A percentile compares a stretch with the other conserved stretches of the same genome.
Conservation (phyloP, 441 rosid species). For the Viola pubescens region DNA sequence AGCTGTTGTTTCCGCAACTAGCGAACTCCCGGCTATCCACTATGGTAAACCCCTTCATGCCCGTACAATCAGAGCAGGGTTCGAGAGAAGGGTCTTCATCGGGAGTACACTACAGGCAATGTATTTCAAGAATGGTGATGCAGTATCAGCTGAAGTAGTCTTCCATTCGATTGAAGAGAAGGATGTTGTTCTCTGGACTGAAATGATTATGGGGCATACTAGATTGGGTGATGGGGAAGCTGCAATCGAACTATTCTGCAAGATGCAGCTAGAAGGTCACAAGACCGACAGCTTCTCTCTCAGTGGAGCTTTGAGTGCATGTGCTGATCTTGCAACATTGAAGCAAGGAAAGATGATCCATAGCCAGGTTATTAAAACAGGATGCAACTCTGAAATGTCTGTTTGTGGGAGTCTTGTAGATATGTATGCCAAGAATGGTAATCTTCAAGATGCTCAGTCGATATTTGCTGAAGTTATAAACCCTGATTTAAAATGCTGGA, state of each 20-base stretch:
- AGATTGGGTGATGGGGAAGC: constrained; percentile 54
- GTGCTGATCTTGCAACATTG: constrained; percentile 63
- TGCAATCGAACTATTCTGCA: constrained; percentile 44
- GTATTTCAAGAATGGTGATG: constrained; percentile 60
- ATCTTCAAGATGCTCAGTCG: constrained; percentile 41
- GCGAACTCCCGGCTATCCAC: constrained; percentile 26
- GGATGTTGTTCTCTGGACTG: constrained; percentile 86
- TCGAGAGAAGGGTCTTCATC: constrained; percentile 48
- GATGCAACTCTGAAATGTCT: constrained; percentile 42
- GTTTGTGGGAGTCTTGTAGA: constrained; percentile 67
- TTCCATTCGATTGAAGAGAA: constrained; percentile 40
- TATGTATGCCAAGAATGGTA: constrained; percentile 79
- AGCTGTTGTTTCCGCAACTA: constrained; percentile 53
- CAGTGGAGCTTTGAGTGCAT: constrained; percentile 67
- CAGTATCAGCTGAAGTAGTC: constrained; percentile 42
- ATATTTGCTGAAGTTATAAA: constrained; percentile 34
- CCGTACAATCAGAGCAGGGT: constrained; percentile 50
- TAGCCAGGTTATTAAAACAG: constrained; percentile 48
- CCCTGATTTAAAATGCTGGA: constrained; percentile 90
- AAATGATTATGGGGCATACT: constrained; percentile 72
- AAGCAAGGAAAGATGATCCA: constrained; percentile 80
- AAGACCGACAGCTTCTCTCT: constrained; percentile 62
- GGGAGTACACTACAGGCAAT: constrained; percentile 61
- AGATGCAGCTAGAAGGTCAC: constrained; percentile 46
- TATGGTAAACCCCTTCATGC: constrained; percentile 65